Evolutionary conservation across 2,329 filamentous ascomycete genomes (phyloP), one percentile per base, ranked within the genome.

Genomic region (Neodidymelliopsis sp.): DNA sequence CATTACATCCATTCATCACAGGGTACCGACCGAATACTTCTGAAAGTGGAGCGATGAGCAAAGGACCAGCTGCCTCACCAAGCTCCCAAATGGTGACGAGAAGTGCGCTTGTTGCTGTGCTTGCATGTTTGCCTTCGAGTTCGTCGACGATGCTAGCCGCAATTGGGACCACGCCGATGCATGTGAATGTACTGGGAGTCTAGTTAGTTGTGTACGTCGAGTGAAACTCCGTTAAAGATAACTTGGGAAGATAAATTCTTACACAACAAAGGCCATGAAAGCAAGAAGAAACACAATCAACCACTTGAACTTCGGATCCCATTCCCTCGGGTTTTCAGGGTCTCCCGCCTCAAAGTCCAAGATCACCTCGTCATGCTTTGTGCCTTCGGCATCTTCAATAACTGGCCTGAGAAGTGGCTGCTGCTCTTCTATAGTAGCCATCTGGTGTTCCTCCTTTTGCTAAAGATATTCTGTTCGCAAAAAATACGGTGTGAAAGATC

Each of bases 41-140:
- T 1, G 67, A 70, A 1, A 72, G 60, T 6, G 69, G 69, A 4
- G 66, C 69, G 24, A 69, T 70, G 11, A 71, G 56, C 3, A 72
- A 53, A 4, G 69, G 69, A 4, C 68, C 69, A 11, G 62, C 66
- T 13, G 68, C 69, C 60, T 71, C 68, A 23, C 69, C 69, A 1
- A 71, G 60, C 35, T 71, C 68, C 68, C 68, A 72, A 12, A 71
- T 71, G 8, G 69, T 72, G 10, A 72, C 67, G 12, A 72, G 56
- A 3, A 72, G 61, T 4, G 65, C 62, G 27, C 59, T 65, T 11
- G 59, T 60, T 5, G 67, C 59, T 16, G 59, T 53, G 35, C 61
- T 61, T 9, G 56, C 54, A 13, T 61, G 42, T 16, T 57, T 51
- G 36, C 59, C 57, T 24, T 66, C 60, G 13, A 73, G 63, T 19